Conservation (phyloP, 805 yeast species). For the Allodekkera sacchari region DNA sequence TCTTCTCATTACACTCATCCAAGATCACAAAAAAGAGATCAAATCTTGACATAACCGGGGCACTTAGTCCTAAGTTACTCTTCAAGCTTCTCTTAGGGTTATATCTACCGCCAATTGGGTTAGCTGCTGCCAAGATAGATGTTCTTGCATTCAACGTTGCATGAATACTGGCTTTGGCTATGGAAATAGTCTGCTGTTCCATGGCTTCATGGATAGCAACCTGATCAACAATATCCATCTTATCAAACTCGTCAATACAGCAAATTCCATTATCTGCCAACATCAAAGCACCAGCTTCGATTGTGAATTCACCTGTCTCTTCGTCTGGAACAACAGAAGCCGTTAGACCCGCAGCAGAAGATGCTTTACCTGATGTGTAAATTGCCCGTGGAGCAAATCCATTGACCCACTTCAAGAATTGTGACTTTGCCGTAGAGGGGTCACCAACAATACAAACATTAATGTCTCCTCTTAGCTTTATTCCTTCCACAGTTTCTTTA, state of each 20-base stretch:
- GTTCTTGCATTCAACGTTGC: conserved; percentile 97
- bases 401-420: conserved; percentile 87
- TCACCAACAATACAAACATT: conserved; percentile 96
- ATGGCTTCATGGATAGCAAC: conserved; percentile 99
- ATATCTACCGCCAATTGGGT: conserved; percentile 95
- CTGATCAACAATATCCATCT: conserved; percentile 92
- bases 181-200: conserved; percentile 99
- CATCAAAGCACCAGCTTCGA: conserved; percentile 98
- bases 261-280: conserved; percentile 97
- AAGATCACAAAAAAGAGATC: conserved; percentile 90
- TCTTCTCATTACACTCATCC: conserved; percentile 88
- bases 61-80: conserved; percentile 88
- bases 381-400: conserved; percentile 90
- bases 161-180: conserved; percentile 97
- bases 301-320: conserved; percentile 93
- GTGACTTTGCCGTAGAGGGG: conserved; percentile 96
- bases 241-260: conserved; percentile 97
- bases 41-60: conserved; percentile 97
- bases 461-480: conserved; percentile 91
- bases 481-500: conserved; percentile 88
- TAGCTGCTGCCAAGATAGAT: conserved; percentile 96
- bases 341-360: conserved; percentile 97
- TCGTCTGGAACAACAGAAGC: conserved; percentile 98
- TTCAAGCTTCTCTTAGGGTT: conserved; percentile 78
- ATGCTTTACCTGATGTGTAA: conserved; percentile 96